Percentiles rank a stretch among this genome's conserved stretches.
Conservation (phyloP, 202 grass and related monocot genomes). For the Carex sylvatica region DNA sequence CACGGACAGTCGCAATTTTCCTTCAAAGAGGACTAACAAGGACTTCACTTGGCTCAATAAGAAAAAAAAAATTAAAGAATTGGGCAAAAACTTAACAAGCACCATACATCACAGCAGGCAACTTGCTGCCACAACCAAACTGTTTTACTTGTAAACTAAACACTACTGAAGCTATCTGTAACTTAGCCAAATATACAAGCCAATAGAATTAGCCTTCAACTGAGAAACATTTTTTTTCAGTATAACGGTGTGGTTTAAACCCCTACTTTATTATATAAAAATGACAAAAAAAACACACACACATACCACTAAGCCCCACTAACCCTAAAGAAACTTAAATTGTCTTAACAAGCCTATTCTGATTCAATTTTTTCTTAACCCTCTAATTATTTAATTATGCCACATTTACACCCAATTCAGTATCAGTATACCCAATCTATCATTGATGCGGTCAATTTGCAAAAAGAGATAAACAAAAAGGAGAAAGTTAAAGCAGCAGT, state of each 20-base stretch:
- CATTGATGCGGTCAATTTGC: neutral
- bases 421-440: neutral
- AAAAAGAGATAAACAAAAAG: neutral
- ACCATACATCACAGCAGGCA: neutral
- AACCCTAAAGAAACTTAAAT: neutral
- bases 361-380: neutral
- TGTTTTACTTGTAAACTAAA: neutral
- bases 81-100: neutral
- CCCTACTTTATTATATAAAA: neutral
- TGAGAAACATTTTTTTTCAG: neutral
- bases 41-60: neutral
- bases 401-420: neutral
- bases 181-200: neutral
- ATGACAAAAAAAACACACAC: neutral
- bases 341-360: neutral
- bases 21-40: neutral
- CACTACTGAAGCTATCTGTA: neutral
- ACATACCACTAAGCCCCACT: neutral
- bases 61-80: neutral
- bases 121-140: neutral
- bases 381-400: neutral
- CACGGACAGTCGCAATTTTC: neutral
- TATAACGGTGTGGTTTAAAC: neutral
- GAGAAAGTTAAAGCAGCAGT: too few species aligned
- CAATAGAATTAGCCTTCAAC: neutral